These are phyloP conservation scores for Kluyveromyces siamensis DNA, from an alignment of 805 yeast species.

Conservation along the genomic window DNA sequence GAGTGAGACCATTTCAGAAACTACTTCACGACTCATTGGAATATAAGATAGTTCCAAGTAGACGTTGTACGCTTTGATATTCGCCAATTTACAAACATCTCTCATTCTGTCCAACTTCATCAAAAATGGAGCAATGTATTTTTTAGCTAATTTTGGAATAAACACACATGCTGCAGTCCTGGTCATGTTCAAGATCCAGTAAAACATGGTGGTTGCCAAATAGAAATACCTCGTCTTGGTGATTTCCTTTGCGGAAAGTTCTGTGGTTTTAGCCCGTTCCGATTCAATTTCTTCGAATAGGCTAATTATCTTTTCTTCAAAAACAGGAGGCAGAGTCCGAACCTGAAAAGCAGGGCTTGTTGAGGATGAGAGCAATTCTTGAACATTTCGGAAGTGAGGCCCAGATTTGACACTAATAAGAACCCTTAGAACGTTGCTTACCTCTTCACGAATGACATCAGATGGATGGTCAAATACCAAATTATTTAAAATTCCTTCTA, in stretches of 20 bases:
- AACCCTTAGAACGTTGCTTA: slow-evolving; percentile 47
- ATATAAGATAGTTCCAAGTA: slow-evolving; percentile 40
- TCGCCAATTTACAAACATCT: slow-evolving; percentile 71
- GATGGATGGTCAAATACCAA: slow-evolving; percentile 54
- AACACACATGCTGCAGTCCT: slow-evolving; percentile 45
- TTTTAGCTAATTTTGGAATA: slow-evolving; percentile 42
- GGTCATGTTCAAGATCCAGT: slow-evolving; percentile 48
- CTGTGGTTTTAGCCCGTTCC: slow-evolving; percentile 28
- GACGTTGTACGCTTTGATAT: slow-evolving; percentile 43
- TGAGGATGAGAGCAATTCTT: slow-evolving; percentile 7
- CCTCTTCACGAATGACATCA: slow-evolving; percentile 58
- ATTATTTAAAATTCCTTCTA: slow-evolving; percentile 35
- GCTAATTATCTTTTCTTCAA: slow-evolving; percentile 31
- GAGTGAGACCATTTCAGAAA: slow-evolving; percentile 36
- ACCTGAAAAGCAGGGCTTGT: slow-evolving; percentile 31
- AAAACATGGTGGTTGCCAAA: slow-evolving; percentile 53
- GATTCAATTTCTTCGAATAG: slow-evolving; percentile 38
- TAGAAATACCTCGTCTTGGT: slow-evolving; percentile 53
- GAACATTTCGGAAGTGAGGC: slow-evolving; percentile 13
- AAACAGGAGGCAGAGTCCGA: slow-evolving; percentile 22
- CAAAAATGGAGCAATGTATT: slow-evolving; percentile 59
- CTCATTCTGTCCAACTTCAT: slow-evolving; percentile 55
- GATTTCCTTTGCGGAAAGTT: slow-evolving; percentile 44
- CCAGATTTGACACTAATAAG: slow-evolving; percentile 19
- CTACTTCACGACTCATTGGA: slow-evolving; percentile 35